Evolutionary conservation across 2,329 filamentous ascomycete genomes (phyloP).

Genomic region (Sclerotinia borealis): DNA sequence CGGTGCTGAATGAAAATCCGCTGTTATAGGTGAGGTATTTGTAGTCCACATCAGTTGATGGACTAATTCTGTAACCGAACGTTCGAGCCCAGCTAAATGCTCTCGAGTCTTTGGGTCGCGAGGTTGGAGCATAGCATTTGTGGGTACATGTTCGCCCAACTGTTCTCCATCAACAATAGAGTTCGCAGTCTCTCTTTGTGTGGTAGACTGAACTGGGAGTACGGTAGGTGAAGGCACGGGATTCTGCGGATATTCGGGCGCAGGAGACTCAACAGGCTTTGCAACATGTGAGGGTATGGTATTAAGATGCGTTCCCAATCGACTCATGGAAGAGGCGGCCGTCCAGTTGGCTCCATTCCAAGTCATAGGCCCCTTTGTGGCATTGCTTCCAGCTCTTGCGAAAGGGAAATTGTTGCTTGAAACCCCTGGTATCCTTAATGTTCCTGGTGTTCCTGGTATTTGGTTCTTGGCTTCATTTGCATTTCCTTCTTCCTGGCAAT

Average conservation of each 20-base stretch:
- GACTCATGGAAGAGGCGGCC: not conserved
- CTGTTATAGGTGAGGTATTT: conserved; percentile 7
- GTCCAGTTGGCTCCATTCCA: conserved; percentile 6
- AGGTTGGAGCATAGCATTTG: not conserved
- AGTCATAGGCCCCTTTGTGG: not conserved
- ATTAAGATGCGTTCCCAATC: not conserved
- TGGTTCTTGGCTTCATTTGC: not conserved
- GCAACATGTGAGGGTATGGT: not conserved
- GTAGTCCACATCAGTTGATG: conserved; percentile 18
- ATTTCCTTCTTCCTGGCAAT: not conserved
- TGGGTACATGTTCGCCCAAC: not conserved
- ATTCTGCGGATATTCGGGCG: not conserved
- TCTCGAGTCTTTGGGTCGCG: conserved; percentile 21
- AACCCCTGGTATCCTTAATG: not conserved
- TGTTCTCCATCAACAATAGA: not conserved
- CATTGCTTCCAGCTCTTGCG: not conserved
- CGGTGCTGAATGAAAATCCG: not conserved
- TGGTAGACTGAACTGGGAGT: not conserved
- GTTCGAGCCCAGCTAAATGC: conserved; percentile 23
- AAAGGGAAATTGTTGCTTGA: not conserved
- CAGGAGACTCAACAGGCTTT: not conserved
- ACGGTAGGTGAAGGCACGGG: not conserved
- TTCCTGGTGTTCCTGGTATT: not conserved
- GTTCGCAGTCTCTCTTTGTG: not conserved
- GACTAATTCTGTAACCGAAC: conserved; percentile 23